These are phyloP conservation scores for Dryas alaskensis DNA, from an alignment of 306 rosid genomes.

Conservation along the genomic window DNA sequence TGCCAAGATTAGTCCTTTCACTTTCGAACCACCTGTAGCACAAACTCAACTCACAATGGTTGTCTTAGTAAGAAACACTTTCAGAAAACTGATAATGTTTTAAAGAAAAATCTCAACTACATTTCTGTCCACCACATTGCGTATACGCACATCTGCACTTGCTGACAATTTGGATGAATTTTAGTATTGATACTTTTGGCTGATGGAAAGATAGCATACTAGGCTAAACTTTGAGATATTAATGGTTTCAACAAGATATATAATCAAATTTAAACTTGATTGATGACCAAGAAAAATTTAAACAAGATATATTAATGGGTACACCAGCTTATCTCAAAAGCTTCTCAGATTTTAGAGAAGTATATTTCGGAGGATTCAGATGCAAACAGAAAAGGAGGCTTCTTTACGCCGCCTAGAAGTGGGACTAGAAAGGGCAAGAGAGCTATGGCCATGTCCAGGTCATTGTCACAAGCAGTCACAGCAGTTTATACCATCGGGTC, in stretches of 20 bases:
- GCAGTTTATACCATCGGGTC: slow-evolving; percentile 88
- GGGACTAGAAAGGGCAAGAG: slow-evolving; percentile 51
- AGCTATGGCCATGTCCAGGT: slow-evolving; percentile 39
- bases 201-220: background rate
- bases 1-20: background rate
- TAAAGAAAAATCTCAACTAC: background rate
- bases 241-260: background rate
- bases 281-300: background rate
- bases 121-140: background rate
- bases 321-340: slow-evolving; percentile 48
- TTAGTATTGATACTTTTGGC: background rate
- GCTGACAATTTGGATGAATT: background rate
- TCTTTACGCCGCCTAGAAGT: slow-evolving; percentile 65
- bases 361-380: slow-evolving; percentile 47
- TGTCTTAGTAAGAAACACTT: background rate
- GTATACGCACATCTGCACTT: background rate
- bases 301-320: slow-evolving; percentile 38
- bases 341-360: slow-evolving; percentile 55
- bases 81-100: background rate
- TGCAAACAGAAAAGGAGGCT: slow-evolving; percentile 35
- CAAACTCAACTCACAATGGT: background rate
- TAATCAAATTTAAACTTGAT: no score
- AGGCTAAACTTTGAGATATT: background rate
- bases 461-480: slow-evolving; percentile 56
- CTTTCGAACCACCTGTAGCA: background rate